Conservation (phyloP, 2,329 filamentous ascomycete species). For the Trichoderma koningiopsis region DNA sequence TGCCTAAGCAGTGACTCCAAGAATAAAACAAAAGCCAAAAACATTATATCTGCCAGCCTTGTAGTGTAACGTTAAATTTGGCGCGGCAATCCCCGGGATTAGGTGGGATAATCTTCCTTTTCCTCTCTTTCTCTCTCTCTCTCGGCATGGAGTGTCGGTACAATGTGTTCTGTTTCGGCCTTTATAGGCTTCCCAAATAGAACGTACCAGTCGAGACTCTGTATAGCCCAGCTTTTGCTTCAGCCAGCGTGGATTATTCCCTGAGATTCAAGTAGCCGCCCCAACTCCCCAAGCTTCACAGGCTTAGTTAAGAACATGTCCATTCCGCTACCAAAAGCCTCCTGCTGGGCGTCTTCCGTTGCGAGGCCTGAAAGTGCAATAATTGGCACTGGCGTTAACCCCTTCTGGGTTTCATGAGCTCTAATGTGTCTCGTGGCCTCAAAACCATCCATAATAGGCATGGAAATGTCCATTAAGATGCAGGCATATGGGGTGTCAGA, state of each 20-base stretch:
- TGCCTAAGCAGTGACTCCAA: not conserved
- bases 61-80: not conserved
- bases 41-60: not conserved
- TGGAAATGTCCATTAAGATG: constrained; percentile 51
- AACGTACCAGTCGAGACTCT: not conserved
- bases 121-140: no score
- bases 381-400: constrained; percentile 45
- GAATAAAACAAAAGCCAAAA: not conserved
- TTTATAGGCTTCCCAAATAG: not conserved
- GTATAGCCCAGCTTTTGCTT: not conserved
- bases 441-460: constrained; percentile 56
- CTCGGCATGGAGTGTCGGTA: not conserved
- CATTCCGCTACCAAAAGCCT: constrained; percentile 53
- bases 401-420: constrained; percentile 44
- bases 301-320: constrained; percentile 57
- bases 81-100: not conserved
- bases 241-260: constrained; percentile 9
- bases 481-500: constrained; percentile 28
- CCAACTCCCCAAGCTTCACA: constrained; percentile 45
- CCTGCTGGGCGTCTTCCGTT: constrained; percentile 49
- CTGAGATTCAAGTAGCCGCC: constrained; percentile 15
- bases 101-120: not conserved
- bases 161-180: not conserved
- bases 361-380: constrained; percentile 56
- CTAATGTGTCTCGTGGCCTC: constrained; percentile 51